Percentiles rank a stretch among this genome's conserved stretches.
These are phyloP conservation scores for Podaxis carcinomalis DNA, from an alignment of 768 basidiomycete species.

Conservation along the genomic window DNA sequence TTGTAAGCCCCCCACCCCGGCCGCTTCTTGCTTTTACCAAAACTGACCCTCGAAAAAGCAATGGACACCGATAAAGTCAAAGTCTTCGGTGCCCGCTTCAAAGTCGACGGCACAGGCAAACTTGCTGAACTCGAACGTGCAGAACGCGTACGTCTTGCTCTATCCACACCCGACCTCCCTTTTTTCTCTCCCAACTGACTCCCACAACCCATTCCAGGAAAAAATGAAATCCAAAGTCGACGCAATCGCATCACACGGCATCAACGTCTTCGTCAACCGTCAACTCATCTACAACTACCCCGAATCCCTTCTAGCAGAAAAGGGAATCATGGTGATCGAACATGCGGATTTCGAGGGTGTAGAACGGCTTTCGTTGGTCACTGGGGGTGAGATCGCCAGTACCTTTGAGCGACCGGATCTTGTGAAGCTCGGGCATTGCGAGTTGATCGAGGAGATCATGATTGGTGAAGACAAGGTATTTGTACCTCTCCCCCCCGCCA, in stretches of 20 bases:
- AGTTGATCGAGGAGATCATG: conserved; percentile 97
- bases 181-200: background rate
- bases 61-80: conserved; percentile 99
- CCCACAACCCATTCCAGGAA: conserved; percentile 50
- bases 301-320: conserved; percentile 90
- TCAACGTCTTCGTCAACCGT: conserved; percentile 96
- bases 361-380: conserved; percentile 91
- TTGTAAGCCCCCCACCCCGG: conserved; percentile 47
- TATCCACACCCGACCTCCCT: background rate
- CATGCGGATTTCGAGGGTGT: conserved; percentile 99
- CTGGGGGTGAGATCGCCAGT: conserved; percentile 95
- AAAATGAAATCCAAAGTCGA: conserved; percentile 99
- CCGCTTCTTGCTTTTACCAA: background rate
- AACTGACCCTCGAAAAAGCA: conserved; percentile 40
- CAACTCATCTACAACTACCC: conserved; percentile 99
- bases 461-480: conserved; percentile 97
- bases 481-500: conserved; percentile 9
- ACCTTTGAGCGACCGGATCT: conserved; percentile 93
- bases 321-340: conserved; percentile 94
- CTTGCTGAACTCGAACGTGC: conserved; percentile 97
- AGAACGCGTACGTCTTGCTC: conserved; percentile 57
- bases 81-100: conserved; percentile 94
- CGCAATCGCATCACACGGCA: conserved; percentile 88
- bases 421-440: conserved; percentile 90
- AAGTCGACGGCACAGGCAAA: conserved; percentile 95